A percentile compares a stretch with the other conserved stretches of the same genome.
Evolutionary conservation across 2,329 filamentous ascomycete species (phyloP).

Genomic region (Mycocentrospora acerina): DNA sequence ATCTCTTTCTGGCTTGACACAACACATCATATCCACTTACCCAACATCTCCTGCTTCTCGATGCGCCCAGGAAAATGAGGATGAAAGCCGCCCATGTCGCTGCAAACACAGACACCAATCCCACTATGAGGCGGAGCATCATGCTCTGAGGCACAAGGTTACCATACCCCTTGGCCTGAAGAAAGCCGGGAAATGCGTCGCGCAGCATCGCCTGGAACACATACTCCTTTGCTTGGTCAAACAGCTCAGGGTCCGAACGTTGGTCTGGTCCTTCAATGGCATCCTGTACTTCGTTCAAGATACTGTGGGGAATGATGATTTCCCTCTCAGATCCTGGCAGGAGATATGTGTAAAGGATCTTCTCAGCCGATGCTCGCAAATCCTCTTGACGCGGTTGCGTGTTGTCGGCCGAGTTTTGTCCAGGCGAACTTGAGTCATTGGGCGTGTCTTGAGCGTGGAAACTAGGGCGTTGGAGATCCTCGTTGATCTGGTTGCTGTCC

Average conservation of each 20-base stretch:
- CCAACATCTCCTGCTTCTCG: constrained; percentile 76
- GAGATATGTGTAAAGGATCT: constrained; percentile 97
- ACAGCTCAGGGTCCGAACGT: constrained; percentile 94
- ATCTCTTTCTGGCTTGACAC: not conserved
- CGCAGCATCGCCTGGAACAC: constrained; percentile 99
- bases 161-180: constrained; percentile 90
- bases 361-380: constrained; percentile 90
- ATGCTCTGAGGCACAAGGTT: constrained; percentile 92
- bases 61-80: constrained; percentile 84
- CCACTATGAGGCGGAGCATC: constrained; percentile 80
- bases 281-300: constrained; percentile 80
- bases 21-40: constrained; percentile 56
- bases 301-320: constrained; percentile 86
- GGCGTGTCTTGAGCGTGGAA: constrained; percentile 68
- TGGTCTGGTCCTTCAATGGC: constrained; percentile 82
- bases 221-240: constrained; percentile 97
- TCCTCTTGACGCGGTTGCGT: constrained; percentile 62
- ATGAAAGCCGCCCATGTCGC: constrained; percentile 94
- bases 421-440: constrained; percentile 58
- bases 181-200: constrained; percentile 96
- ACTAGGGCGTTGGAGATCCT: constrained; percentile 56
- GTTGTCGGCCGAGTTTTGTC: constrained; percentile 39
- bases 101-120: constrained; percentile 82
- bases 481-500: constrained; percentile 55
- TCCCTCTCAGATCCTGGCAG: constrained; percentile 94